Evolutionary conservation across 225 moss, liverwort and hornwort genomes (phyloP), one percentile per base, ranked within the genome.

Genomic region (Marchantia paleacea): DNA sequence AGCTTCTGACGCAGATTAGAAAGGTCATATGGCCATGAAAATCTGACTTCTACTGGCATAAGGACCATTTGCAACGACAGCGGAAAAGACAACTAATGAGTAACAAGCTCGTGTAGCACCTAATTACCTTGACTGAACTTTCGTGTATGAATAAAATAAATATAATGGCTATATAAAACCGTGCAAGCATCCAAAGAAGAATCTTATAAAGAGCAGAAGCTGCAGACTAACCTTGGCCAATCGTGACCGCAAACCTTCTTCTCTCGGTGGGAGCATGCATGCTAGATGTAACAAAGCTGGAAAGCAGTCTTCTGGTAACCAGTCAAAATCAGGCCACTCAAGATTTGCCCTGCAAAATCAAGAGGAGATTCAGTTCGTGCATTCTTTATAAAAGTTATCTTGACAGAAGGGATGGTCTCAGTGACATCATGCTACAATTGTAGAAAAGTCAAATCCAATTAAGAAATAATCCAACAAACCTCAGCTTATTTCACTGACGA

Each of bases 261-360:
- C 99, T 85, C 88, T 90, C 9, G 91, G 83, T 53, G 95, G 90
- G 51, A 99, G 88, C 95, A 99, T 95, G 70, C 88, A 89, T 51
- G 91, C 95, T 81, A 99, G 85, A 79, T 95, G 94, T 63, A 99
- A 84, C 81, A 99, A 80, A 73, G 85, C 75, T 82, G 91, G 92
- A 73, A 99, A 92, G 83, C 93, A 94, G 63, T 94, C 95, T 72
- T 94, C 88, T 75, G 92, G 87, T 57, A 99, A 79, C 95, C 99
- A 99, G 87, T 95, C 93, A 25, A 99, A 88, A 84, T 91, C 86
- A 31, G 90, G 90, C 99, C 95, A 95, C 78, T 92, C 88, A 52
- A 85, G 72, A 63, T 90, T 87, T 29, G 95, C 86, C 79, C 93
- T 93, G 85, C 67, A 88, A 22, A 73, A 72, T 49, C 68, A 15